These are phyloP conservation scores for Lactarius deliciosus DNA, from an alignment of 768 basidiomycete species.

Conservation along the genomic window DNA sequence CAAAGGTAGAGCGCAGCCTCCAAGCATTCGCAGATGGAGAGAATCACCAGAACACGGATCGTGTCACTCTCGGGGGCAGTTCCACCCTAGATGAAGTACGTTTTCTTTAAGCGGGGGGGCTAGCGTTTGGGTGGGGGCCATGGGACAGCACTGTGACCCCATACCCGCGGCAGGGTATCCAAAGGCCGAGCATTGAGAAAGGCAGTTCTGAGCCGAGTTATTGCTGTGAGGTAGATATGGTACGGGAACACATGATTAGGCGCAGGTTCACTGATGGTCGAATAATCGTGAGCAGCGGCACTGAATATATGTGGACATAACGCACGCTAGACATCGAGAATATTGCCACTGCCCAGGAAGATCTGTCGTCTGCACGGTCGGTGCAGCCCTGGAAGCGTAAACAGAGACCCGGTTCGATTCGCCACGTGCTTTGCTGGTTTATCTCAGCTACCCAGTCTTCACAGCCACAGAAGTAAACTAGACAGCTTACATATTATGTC, in stretches of 20 bases:
- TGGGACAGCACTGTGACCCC: slow-evolving; percentile 75
- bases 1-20: neutral
- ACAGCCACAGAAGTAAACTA: neutral
- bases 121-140: slow-evolving; percentile 30
- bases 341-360: slow-evolving; percentile 67
- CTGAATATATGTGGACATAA: neutral
- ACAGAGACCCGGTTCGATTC: slow-evolving; percentile 68
- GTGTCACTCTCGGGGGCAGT: slow-evolving; percentile 39
- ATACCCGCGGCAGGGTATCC: slow-evolving; percentile 72
- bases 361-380: slow-evolving; percentile 50
- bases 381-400: slow-evolving; percentile 61
- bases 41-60: slow-evolving; percentile 70
- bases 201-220: slow-evolving; percentile 63
- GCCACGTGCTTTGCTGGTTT: slow-evolving; percentile 62
- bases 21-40: slow-evolving; percentile 60
- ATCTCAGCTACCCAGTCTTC: slow-evolving; percentile 1
- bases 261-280: slow-evolving; percentile 46
- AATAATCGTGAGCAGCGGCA: neutral
- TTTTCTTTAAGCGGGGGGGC: neutral
- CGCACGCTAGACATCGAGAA: slow-evolving; percentile 65
- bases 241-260: slow-evolving; percentile 56
- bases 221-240: slow-evolving; percentile 57
- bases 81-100: slow-evolving; percentile 48
- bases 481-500: slow-evolving; percentile 55
- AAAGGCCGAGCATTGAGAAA: slow-evolving; percentile 66